Evolutionary conservation across 306 rosid species (phyloP), one percentile per base, ranked within the genome.

Genomic region (Citrullus mucosospermus): DNA sequence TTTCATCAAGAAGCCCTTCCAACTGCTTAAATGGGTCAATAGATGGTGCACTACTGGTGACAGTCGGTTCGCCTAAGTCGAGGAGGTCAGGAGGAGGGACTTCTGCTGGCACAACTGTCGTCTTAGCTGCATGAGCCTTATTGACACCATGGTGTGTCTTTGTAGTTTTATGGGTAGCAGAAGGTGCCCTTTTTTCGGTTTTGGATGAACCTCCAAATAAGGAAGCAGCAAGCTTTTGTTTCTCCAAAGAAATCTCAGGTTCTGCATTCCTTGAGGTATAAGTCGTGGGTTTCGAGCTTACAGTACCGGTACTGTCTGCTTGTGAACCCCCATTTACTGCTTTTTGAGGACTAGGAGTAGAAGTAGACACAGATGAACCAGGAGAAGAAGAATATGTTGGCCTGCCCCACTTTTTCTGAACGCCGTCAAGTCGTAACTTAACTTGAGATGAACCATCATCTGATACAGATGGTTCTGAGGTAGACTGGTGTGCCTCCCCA

Each of bases 151-250:
- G 81, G 73, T 81, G 76, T 28, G 85, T 72, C 83, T 84, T 93
- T 12, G 87, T 65, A 74, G 41, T 85, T 85, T 86, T 91, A 69
- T 88, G 92, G 81, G 80, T 79, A 34, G 92, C 70, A 53, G 93
- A 80, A 61, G 85, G 67, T 2, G 80, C 56, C 79, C 84, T 88
- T 88, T 81, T 91, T 81, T 91, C 93, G 2, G 80, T 79, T 85
- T 86, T 86, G 65, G 90, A 85, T 39, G 96, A 76, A 69, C 91
- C 93, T 38, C 98, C 97, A 87, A 91, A 91, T 81, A 93, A 87
- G 41, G 96, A 90, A 87, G 91, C 91, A 39, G 97, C 98, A 88
- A 93, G 95, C 89, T 84, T 93, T 88, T 93, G 96, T 88, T 88
- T 93, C 81, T 93, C 96, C 6, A 85, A 81, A 83, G 84, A 41